Percentiles rank a stretch among this genome's conserved stretches.
These are phyloP conservation scores for Achlya hypogyna DNA, from an alignment of 352 stramenopile genomes.

Conservation along the genomic window DNA sequence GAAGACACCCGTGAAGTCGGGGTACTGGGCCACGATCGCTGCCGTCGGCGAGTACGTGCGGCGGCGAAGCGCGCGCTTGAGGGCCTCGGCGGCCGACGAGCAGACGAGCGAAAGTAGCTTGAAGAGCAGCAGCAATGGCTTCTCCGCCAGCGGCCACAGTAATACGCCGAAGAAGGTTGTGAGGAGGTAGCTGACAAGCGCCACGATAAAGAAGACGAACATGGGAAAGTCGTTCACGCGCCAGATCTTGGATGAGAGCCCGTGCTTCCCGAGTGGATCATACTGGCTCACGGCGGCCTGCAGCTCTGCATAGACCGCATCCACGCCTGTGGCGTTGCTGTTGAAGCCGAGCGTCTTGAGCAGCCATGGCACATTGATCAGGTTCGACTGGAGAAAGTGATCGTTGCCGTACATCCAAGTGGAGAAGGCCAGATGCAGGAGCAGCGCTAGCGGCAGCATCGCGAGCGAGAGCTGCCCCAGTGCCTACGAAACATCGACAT, in stretches of 20 bases:
- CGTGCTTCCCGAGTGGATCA: constrained; percentile 46
- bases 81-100: constrained; percentile 40
- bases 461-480: constrained; percentile 48
- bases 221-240: constrained; percentile 67
- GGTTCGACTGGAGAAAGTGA: constrained; percentile 49
- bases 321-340: constrained; percentile 22
- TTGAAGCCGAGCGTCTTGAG: constrained; percentile 35
- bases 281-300: constrained; percentile 33
- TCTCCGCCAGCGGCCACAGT: constrained; percentile 41
- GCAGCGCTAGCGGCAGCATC: constrained; percentile 61
- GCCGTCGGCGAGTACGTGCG: constrained; percentile 1
- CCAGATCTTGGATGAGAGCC: constrained; percentile 64
- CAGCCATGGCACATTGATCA: constrained; percentile 38
- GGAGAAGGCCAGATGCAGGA: constrained; percentile 65
- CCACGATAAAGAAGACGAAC: constrained; percentile 47
- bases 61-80: constrained; percentile 28
- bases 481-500: constrained; percentile 5
- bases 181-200: constrained; percentile 42
- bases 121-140: constrained; percentile 39
- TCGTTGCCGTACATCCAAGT: constrained; percentile 83
- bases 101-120: constrained; percentile 38
- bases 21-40: constrained; percentile 37
- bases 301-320: constrained; percentile 44
- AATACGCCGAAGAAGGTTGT: constrained; percentile 45
- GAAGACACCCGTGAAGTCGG: constrained; percentile 10